Percentiles rank a stretch among this genome's conserved stretches.
Evolutionary conservation across 345 rosid genomes (phyloP).

Genomic region (Hypericum perforatum): DNA sequence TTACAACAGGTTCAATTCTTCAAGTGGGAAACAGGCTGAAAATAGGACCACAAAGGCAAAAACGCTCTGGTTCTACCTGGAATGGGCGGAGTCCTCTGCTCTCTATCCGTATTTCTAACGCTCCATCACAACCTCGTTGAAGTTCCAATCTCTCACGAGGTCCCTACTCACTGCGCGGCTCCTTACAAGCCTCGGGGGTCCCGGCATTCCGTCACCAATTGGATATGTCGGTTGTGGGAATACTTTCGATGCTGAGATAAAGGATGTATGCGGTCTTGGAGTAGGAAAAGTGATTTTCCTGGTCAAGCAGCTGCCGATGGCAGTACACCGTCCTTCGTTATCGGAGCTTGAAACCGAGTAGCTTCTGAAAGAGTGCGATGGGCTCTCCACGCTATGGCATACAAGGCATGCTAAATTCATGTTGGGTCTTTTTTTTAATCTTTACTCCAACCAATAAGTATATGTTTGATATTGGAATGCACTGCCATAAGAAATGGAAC

Average conservation of each 20-base stretch:
- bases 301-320: slow-evolving; percentile 63
- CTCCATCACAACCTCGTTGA: slow-evolving; percentile 46
- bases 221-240: slow-evolving; percentile 64
- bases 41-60: no score
- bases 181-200: slow-evolving; percentile 71
- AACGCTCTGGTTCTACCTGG: no score
- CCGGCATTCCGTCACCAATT: slow-evolving; percentile 29
- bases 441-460: no score
- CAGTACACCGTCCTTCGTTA: slow-evolving; percentile 74
- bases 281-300: slow-evolving; percentile 56
- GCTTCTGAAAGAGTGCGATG: slow-evolving; percentile 88
- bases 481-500: no score
- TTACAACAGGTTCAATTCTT: no score
- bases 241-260: slow-evolving; percentile 67
- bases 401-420: slow-evolving; percentile 93
- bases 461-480: no score
- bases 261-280: slow-evolving; percentile 36
- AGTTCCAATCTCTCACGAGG: slow-evolving; percentile 93
- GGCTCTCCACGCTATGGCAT: slow-evolving; percentile 86
- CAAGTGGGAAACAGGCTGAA: no score
- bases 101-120: slow-evolving; percentile 36
- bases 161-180: slow-evolving; percentile 90
- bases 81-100: no score
- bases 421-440: neutral
- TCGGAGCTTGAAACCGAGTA: slow-evolving; percentile 90